Percentiles rank a stretch among this genome's conserved stretches.
phyloP scores from a whole-genome alignment of 2,329 filamentous ascomycete genomes.

The Pseudopithomyces maydicus region DNA sequence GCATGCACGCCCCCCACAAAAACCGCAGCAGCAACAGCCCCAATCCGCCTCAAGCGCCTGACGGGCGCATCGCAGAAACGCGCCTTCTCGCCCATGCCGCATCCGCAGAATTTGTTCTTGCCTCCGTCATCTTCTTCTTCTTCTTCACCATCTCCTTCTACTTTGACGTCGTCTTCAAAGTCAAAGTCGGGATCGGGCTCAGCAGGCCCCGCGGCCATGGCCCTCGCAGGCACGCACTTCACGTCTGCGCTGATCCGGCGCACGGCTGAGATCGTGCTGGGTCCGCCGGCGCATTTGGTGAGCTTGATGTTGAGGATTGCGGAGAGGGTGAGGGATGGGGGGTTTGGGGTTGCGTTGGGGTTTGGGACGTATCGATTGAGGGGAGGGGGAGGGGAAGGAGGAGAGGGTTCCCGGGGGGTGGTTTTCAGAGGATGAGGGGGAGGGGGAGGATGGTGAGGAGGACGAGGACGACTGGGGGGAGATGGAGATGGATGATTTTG shows the following conservation, averaged over 20 bases:
- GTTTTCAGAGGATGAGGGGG: constrained; percentile 63
- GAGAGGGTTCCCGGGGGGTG: constrained; percentile 56
- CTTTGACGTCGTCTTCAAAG: too few relatives aligned
- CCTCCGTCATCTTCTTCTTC: constrained; percentile 47
- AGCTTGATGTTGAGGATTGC: constrained; percentile 81
- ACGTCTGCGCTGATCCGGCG: constrained; percentile 71
- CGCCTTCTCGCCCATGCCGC: constrained; percentile 69
- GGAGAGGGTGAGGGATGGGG: constrained; percentile 67
- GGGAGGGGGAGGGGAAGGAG: constrained; percentile 26
- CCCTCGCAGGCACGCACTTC: constrained; percentile 39
- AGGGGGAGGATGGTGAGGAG: constrained; percentile 58
- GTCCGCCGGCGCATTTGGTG: constrained; percentile 80
- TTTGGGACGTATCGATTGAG: constrained; percentile 43
- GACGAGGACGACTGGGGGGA: constrained; percentile 62
- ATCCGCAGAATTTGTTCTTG: constrained; percentile 69
- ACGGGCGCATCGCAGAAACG: constrained; percentile 63
- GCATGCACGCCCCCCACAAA: constrained; percentile 46
- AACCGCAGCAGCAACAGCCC: constrained; percentile 47
- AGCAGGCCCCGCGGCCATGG: too few relatives aligned
- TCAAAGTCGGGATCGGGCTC: too few relatives aligned
- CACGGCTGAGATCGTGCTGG: constrained; percentile 75
- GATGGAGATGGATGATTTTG: constrained; percentile 58
- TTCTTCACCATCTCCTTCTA: too few relatives aligned
- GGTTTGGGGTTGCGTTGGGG: constrained; percentile 24
- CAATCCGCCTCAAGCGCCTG: constrained; percentile 43